Evolutionary conservation across 1,284 basidiomycete genomes (phyloP).

Genomic region (Cryptococcus sp.): DNA sequence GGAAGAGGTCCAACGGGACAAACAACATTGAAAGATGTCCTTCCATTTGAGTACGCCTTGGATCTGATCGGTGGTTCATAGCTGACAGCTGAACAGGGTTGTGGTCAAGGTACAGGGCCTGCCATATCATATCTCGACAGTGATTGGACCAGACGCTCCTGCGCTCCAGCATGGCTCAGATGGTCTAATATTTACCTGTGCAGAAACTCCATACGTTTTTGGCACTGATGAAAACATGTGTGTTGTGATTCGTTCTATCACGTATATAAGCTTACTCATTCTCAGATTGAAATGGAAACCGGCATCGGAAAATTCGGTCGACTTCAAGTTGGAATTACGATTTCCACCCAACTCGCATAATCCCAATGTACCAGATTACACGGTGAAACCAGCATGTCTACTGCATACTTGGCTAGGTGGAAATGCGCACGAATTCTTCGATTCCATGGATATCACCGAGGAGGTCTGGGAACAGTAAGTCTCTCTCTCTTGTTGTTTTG

Average conservation of each 20-base stretch:
- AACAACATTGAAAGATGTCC: conserved; percentile 58
- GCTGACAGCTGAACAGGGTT: conserved; percentile 54
- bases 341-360: conserved; percentile 67
- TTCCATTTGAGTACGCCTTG: conserved; percentile 75
- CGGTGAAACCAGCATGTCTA: conserved; percentile 79
- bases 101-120: conserved; percentile 81
- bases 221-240: conserved; percentile 92
- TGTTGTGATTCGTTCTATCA: conserved; percentile 30
- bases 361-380: conserved; percentile 66
- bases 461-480: conserved; percentile 88
- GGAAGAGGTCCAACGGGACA: conserved; percentile 60
- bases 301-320: conserved; percentile 94
- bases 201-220: conserved; percentile 74
- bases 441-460: conserved; percentile 79
- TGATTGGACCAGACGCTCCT: conserved; percentile 72
- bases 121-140: conserved; percentile 78
- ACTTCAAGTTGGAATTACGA: conserved; percentile 89
- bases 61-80: neutral
- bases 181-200: conserved; percentile 94
- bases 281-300: conserved; percentile 98
- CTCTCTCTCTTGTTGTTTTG: neutral
- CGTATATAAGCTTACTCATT: neutral
- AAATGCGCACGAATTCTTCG: conserved; percentile 70
- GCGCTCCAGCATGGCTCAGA: conserved; percentile 92
- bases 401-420: conserved; percentile 69